These are phyloP conservation scores for Poa pratensis DNA, from an alignment of 176 grass and related monocot genomes.

Conservation along the genomic window DNA sequence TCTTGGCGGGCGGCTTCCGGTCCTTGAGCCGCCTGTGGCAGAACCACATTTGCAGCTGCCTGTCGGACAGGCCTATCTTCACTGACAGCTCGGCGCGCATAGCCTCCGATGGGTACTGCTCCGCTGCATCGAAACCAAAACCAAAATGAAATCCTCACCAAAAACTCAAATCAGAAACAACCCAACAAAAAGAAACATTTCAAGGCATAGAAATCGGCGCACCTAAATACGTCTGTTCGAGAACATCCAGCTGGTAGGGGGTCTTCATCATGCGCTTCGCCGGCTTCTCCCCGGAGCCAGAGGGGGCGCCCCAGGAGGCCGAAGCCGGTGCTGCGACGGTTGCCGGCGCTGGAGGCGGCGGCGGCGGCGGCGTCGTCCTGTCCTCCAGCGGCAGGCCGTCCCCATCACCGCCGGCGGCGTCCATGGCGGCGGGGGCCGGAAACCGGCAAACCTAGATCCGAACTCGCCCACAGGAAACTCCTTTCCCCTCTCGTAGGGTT, in stretches of 20 bases:
- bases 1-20: slow-evolving; percentile 67
- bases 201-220: slow-evolving; percentile 32
- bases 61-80: slow-evolving; percentile 83
- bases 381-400: slow-evolving; percentile 34
- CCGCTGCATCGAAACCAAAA: slow-evolving; percentile 60
- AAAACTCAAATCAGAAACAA: slow-evolving; percentile 28
- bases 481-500: slow-evolving; percentile 37
- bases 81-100: slow-evolving; percentile 73
- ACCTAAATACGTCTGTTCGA: slow-evolving; percentile 90
- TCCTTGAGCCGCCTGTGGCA: slow-evolving; percentile 96
- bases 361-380: slow-evolving; percentile 8
- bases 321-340: slow-evolving; percentile 1
- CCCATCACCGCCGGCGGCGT: slow-evolving; percentile 37
- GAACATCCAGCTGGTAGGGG: slow-evolving; percentile 89
- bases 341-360: slow-evolving; percentile 18
- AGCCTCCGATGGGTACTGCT: slow-evolving; percentile 83
- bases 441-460: slow-evolving; percentile 65
- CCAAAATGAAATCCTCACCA: not conserved
- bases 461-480: slow-evolving; percentile 35
- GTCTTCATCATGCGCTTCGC: slow-evolving; percentile 95
- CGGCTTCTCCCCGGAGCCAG: slow-evolving; percentile 61
- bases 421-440: slow-evolving; percentile 47
- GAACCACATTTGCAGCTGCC: slow-evolving; percentile 99
- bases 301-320: slow-evolving; percentile 34
- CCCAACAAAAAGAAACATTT: not conserved